phyloP scores from a whole-genome alignment of 768 basidiomycete species.

The Jaapia argillacea region DNA sequence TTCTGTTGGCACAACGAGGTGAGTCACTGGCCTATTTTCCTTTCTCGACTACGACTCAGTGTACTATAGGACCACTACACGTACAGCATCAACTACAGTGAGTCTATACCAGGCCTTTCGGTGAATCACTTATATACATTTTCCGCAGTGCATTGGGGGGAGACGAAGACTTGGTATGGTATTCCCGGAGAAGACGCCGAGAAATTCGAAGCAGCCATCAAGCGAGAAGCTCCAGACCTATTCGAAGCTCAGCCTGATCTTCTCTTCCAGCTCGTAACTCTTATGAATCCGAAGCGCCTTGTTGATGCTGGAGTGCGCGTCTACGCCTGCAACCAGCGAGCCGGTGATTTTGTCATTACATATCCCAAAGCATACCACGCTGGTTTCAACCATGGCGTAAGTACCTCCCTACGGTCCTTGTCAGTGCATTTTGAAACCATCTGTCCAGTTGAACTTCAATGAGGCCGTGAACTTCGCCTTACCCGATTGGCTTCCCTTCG shows the following conservation, averaged over 20 bases:
- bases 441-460: constrained; percentile 84
- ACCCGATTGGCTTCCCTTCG: constrained; percentile 88
- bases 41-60: constrained; percentile 5
- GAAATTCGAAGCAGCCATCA: constrained; percentile 94
- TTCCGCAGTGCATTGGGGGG: constrained; percentile 89
- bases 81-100: constrained; percentile 91
- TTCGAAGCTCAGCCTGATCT: constrained; percentile 97
- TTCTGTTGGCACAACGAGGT: constrained; percentile 99
- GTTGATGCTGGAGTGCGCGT: constrained; percentile 85
- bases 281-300: constrained; percentile 91
- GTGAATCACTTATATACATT: neutral
- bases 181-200: constrained; percentile 93
- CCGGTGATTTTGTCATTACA: constrained; percentile 96
- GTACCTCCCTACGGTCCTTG: constrained; percentile 19
- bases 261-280: constrained; percentile 92
- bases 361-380: constrained; percentile 98
- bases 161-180: constrained; percentile 99
- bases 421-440: constrained; percentile 1
- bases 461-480: constrained; percentile 98
- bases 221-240: constrained; percentile 90
- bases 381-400: constrained; percentile 95
- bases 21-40: constrained; percentile 14
- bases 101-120: constrained; percentile 25
- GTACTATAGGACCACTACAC: constrained; percentile 84
- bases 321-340: constrained; percentile 90